Evolutionary conservation across 768 basidiomycete species (phyloP).

Genomic region (Gloeophyllum trabeum): DNA sequence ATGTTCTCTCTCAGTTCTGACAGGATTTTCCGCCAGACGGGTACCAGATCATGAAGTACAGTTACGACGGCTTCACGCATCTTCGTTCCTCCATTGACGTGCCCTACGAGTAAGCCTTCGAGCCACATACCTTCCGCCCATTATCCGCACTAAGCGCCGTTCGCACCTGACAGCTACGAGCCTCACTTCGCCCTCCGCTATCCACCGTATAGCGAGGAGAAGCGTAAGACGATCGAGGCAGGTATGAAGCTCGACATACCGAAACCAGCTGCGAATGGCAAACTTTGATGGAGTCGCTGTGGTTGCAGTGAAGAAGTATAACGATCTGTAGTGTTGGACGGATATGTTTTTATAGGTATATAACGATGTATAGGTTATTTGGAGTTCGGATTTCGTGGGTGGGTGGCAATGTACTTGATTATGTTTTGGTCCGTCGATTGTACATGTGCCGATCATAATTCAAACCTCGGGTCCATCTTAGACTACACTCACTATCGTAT

Average conservation of each 20-base stretch:
- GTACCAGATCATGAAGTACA: slow-evolving; percentile 36
- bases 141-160: neutral
- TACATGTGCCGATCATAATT: too few species aligned
- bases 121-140: neutral
- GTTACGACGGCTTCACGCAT: slow-evolving; percentile 30
- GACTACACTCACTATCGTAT: too few species aligned
- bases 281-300: too few species aligned
- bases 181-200: slow-evolving; percentile 16
- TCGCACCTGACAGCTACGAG: slow-evolving; percentile 12
- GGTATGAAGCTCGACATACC: slow-evolving; percentile 4
- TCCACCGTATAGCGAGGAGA: slow-evolving; percentile 19
- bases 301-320: too few species aligned
- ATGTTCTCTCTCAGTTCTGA: neutral
- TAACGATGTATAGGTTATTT: too few species aligned
- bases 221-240: slow-evolving; percentile 10
- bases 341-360: too few species aligned
- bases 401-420: too few species aligned
- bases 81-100: slow-evolving; percentile 13
- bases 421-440: too few species aligned
- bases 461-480: too few species aligned
- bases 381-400: too few species aligned
- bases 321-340: too few species aligned
- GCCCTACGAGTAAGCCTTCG: slow-evolving; percentile 8
- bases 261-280: too few species aligned
- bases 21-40: slow-evolving; percentile 33